These are phyloP conservation scores for Daldinia eschscholtzii DNA, from an alignment of 2,329 filamentous ascomycete genomes.

Conservation along the genomic window DNA sequence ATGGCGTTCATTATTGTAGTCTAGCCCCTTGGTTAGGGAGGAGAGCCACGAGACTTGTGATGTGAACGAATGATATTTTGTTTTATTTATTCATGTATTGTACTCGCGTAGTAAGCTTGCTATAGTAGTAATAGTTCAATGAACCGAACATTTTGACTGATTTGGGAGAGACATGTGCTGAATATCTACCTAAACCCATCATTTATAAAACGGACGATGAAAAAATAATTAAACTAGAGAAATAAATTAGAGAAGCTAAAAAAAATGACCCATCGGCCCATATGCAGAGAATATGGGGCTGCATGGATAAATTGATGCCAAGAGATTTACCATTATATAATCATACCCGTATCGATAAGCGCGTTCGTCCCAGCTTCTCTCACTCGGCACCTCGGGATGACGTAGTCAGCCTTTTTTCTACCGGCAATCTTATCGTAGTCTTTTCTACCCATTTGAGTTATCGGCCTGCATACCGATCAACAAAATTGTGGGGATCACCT, in stretches of 20 bases:
- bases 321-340: not conserved
- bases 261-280: too few relatives aligned
- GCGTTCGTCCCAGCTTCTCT: not conserved
- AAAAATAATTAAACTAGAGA: not conserved
- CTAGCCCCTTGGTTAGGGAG: not conserved
- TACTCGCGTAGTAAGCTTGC: not conserved
- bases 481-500: constrained; percentile 28
- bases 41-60: not conserved
- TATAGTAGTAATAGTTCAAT: not conserved
- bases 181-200: too few relatives aligned
- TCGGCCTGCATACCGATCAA: constrained; percentile 17
- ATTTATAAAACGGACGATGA: too few relatives aligned
- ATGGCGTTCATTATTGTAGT: not conserved
- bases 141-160: not conserved
- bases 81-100: not conserved
- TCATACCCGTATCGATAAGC: not conserved
- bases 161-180: not conserved
- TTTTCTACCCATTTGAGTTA: constrained; percentile 12
- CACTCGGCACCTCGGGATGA: constrained; percentile 27
- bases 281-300: not conserved
- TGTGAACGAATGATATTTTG: not conserved
- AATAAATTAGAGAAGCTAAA: not conserved
- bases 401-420: constrained; percentile 22
- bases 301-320: constrained; percentile 1
- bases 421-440: constrained; percentile 22